phyloP scores from a whole-genome alignment of 2,329 filamentous ascomycete species.

The Fusarium napiforme region DNA sequence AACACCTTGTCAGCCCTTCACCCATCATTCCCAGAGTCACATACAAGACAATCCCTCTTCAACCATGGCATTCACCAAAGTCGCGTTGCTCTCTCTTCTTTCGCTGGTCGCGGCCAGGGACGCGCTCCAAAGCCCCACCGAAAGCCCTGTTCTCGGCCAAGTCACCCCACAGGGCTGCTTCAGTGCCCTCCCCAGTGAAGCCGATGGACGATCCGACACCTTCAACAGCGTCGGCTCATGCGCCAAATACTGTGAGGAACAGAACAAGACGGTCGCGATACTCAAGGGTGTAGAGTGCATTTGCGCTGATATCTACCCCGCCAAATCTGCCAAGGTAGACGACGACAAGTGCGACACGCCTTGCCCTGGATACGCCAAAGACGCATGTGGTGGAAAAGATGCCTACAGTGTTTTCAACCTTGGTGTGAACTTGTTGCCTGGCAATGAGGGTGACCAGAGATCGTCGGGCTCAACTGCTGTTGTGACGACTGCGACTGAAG shows the following conservation, averaged over 20 bases:
- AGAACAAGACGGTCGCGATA: constrained; percentile 2
- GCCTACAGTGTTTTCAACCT: constrained; percentile 28
- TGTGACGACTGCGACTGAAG: not conserved
- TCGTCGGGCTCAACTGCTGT: not conserved
- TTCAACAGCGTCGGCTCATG: constrained; percentile 12
- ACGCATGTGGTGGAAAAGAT: constrained; percentile 24
- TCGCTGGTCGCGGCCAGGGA: not conserved
- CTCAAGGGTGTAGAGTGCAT: constrained; percentile 3
- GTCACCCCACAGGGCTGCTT: constrained; percentile 33
- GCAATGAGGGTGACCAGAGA: not conserved
- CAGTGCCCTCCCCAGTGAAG: constrained; percentile 1
- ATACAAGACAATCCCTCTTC: not conserved
- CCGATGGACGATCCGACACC: no score
- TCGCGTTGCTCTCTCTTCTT: not conserved
- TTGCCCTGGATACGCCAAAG: constrained; percentile 15
- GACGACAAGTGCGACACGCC: constrained; percentile 23
- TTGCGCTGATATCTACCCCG: constrained; percentile 29
- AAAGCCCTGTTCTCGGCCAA: not conserved
- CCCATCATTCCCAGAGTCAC: not conserved
- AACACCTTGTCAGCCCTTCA: not conserved
- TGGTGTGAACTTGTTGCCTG: not conserved
- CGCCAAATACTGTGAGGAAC: not conserved
- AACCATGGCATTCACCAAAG: not conserved
- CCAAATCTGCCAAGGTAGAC: constrained; percentile 2
- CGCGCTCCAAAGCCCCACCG: constrained; percentile 50